phyloP scores from a whole-genome alignment of 768 basidiomycete species.

The Clathrus columnatus region DNA sequence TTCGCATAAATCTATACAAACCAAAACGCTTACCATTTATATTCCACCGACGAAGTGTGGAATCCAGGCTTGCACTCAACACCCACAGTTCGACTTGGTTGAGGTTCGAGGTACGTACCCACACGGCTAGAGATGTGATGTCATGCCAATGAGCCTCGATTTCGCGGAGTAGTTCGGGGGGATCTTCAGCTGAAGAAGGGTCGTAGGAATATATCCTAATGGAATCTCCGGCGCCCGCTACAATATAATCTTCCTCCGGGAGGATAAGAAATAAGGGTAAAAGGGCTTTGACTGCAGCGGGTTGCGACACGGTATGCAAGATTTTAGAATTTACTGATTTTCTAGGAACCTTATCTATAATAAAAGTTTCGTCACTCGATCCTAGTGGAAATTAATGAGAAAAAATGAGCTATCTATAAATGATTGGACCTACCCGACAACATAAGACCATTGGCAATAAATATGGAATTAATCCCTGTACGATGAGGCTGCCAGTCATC shows the following conservation, averaged over 20 bases:
- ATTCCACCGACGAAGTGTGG: slow-evolving; percentile 81
- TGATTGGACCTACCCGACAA: slow-evolving; percentile 66
- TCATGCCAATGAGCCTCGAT: slow-evolving; percentile 90
- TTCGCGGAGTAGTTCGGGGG: slow-evolving; percentile 57
- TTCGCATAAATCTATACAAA: background rate
- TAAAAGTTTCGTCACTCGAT: slow-evolving; percentile 81
- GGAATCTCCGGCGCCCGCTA: slow-evolving; percentile 79
- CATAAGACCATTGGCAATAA: slow-evolving; percentile 57
- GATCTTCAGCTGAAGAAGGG: slow-evolving; percentile 53
- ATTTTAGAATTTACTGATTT: slow-evolving; percentile 24
- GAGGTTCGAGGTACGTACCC: slow-evolving; percentile 46
- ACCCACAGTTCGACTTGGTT: slow-evolving; percentile 70
- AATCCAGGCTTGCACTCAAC: slow-evolving; percentile 76
- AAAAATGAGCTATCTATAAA: background rate
- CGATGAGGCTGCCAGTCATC: slow-evolving; percentile 65
- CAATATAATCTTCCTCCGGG: slow-evolving; percentile 60
- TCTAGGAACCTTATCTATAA: slow-evolving; percentile 36
- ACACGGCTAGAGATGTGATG: slow-evolving; percentile 65
- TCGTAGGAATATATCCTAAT: slow-evolving; percentile 63
- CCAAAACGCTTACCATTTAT: slow-evolving; percentile 42
- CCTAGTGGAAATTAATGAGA: slow-evolving; percentile 36
- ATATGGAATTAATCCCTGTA: slow-evolving; percentile 72
- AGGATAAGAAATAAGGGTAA: slow-evolving; percentile 58
- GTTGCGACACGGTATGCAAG: slow-evolving; percentile 48
- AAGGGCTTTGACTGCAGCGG: slow-evolving; percentile 59